phyloP scores from a whole-genome alignment of 805 yeast genomes.

The Cyberlindnera mrakii region DNA sequence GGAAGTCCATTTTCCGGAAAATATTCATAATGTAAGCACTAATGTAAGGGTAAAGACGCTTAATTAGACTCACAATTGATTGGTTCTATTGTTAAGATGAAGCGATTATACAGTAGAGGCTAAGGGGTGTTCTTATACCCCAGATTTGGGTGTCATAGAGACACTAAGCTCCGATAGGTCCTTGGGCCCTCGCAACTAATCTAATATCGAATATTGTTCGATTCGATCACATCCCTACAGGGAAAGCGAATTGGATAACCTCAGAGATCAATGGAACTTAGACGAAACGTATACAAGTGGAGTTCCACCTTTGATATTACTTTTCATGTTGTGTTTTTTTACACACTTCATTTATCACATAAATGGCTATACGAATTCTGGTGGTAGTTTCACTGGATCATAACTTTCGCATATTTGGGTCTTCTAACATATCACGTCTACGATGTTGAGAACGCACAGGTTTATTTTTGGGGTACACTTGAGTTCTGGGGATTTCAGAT shows the following conservation, averaged over 20 bases:
- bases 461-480: constrained; percentile 44
- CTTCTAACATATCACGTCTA: constrained; percentile 40
- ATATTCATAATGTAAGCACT: too few relatives aligned
- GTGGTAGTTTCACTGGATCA: constrained; percentile 47
- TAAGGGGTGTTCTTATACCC: too few relatives aligned
- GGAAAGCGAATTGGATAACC: constrained; percentile 43
- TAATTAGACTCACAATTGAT: too few relatives aligned
- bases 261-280: constrained; percentile 19
- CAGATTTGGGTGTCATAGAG: too few relatives aligned
- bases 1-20: too few relatives aligned
- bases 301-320: constrained; percentile 39
- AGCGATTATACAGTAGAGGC: too few relatives aligned
- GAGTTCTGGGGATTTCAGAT: constrained; percentile 47
- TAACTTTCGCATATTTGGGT: constrained; percentile 42
- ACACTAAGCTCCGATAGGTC: too few relatives aligned
- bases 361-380: constrained; percentile 40
- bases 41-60: too few relatives aligned
- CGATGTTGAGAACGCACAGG: constrained; percentile 28
- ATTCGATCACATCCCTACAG: too few relatives aligned
- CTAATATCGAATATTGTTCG: too few relatives aligned
- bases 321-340: constrained; percentile 36
- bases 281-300: constrained; percentile 32
- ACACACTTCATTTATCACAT: constrained; percentile 38
- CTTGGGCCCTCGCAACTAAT: constrained; percentile 16
- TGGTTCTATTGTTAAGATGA: too few relatives aligned